Percentiles rank a stretch among this genome's conserved stretches.
Conservation (phyloP, 164 flowering plant genomes). For the Protea cynaroides region DNA sequence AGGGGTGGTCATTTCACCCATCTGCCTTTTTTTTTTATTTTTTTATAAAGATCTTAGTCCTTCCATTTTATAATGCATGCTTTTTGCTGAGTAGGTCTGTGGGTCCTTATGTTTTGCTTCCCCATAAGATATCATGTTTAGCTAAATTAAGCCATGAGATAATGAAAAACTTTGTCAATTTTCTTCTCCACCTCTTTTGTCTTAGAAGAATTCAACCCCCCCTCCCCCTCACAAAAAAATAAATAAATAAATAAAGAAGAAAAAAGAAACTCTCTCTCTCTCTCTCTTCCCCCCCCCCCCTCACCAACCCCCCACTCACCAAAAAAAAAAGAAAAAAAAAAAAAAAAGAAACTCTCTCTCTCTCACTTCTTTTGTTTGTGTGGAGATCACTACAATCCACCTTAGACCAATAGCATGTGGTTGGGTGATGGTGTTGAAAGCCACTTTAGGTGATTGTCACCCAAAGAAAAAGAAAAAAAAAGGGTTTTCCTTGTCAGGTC, state of each 20-base stretch:
- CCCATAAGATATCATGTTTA: neutral
- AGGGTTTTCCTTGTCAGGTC: slow-evolving; percentile 19
- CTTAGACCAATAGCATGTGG: slow-evolving; percentile 20
- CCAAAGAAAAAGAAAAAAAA: slow-evolving; percentile 4
- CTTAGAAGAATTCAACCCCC: no score
- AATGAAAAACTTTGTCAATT: neutral
- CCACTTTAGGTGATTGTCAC: slow-evolving; percentile 18
- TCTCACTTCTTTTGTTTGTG: neutral
- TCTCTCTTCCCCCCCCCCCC: no score
- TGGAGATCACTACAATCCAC: neutral
- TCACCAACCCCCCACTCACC: no score
- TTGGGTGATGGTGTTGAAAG: slow-evolving; percentile 21
- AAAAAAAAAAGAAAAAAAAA: no score
- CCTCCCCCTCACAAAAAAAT: no score
- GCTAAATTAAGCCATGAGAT: neutral
- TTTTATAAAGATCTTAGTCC: no score
- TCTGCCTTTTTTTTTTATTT: no score
- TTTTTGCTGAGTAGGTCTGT: no score
- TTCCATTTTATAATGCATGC: no score
- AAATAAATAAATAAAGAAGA: no score
- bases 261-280: neutral
- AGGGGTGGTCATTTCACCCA: no score
- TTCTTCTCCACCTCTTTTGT: neutral
- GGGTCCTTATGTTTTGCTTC: no score
- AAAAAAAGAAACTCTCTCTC: neutral